phyloP scores from a whole-genome alignment of 768 basidiomycete species.

The Pholiota microspora region DNA sequence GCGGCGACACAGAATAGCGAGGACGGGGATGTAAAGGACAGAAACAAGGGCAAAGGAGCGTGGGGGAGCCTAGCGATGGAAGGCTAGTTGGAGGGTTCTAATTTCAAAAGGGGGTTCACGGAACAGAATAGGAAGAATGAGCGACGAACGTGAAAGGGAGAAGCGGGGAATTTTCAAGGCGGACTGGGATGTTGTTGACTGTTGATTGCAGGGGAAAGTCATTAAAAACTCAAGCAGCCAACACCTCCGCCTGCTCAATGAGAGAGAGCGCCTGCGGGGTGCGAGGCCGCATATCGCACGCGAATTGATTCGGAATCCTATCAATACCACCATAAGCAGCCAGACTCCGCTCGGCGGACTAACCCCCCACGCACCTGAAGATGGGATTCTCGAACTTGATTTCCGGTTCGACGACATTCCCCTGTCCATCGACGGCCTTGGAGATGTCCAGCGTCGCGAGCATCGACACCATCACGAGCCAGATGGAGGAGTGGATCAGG shows the following conservation, averaged over 20 bases:
- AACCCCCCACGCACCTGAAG: slow-evolving; percentile 24
- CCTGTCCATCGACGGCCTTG: slow-evolving; percentile 24
- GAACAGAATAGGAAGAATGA: no score
- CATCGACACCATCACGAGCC: slow-evolving; percentile 18
- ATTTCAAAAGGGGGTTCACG: no score
- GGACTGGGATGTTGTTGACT: no score
- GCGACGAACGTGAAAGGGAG: no score
- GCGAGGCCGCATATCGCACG: slow-evolving; percentile 24
- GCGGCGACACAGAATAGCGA: no score
- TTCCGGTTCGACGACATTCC: slow-evolving; percentile 23
- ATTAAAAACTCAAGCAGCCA: neutral
- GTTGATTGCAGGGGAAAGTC: no score
- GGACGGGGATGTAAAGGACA: neutral
- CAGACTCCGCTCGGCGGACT: no score
- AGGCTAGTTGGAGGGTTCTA: no score
- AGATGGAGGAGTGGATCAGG: slow-evolving; percentile 21
- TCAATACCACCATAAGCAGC: neutral
- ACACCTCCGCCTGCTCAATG: slow-evolving; percentile 3
- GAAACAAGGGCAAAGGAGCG: neutral
- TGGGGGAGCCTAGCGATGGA: no score
- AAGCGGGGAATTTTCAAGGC: no score
- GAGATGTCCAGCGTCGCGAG: slow-evolving; percentile 18
- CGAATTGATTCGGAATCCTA: slow-evolving; percentile 21
- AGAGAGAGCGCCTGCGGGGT: slow-evolving; percentile 19
- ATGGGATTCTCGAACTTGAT: slow-evolving; percentile 24